phyloP scores from a whole-genome alignment of 495 filamentous ascomycete species.

The Podospora comata region DNA sequence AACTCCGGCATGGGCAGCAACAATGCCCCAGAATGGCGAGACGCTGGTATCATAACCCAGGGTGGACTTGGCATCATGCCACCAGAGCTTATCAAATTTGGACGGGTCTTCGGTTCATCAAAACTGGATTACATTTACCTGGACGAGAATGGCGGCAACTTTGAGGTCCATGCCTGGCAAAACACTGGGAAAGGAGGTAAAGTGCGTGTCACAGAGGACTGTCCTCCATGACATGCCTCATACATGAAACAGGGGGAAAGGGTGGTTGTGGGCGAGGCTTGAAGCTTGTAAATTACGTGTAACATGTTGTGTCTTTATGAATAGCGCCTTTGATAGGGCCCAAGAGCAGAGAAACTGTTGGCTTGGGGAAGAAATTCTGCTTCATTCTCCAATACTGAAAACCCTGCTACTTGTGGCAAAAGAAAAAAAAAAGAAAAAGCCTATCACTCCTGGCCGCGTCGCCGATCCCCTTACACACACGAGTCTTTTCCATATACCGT shows the following conservation, averaged over 20 bases:
- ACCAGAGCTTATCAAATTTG: background rate
- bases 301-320: too few species aligned
- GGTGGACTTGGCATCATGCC: background rate
- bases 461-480: too few species aligned
- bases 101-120: background rate
- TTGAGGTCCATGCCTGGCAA: background rate
- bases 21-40: conserved; percentile 2
- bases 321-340: too few species aligned
- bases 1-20: conserved; percentile 6
- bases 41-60: background rate
- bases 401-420: too few species aligned
- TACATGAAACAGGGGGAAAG: background rate
- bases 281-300: too few species aligned
- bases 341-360: too few species aligned
- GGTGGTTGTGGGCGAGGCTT: too few species aligned
- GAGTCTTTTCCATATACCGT: too few species aligned
- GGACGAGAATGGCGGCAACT: background rate
- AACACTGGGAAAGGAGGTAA: background rate
- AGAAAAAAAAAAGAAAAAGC: too few species aligned
- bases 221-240: background rate
- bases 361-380: too few species aligned
- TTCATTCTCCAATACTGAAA: too few species aligned
- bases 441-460: too few species aligned
- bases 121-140: conserved; percentile 1
- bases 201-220: background rate